These are phyloP conservation scores for Colletotrichum lentis DNA, from an alignment of 2,329 filamentous ascomycete species.

Conservation along the genomic window DNA sequence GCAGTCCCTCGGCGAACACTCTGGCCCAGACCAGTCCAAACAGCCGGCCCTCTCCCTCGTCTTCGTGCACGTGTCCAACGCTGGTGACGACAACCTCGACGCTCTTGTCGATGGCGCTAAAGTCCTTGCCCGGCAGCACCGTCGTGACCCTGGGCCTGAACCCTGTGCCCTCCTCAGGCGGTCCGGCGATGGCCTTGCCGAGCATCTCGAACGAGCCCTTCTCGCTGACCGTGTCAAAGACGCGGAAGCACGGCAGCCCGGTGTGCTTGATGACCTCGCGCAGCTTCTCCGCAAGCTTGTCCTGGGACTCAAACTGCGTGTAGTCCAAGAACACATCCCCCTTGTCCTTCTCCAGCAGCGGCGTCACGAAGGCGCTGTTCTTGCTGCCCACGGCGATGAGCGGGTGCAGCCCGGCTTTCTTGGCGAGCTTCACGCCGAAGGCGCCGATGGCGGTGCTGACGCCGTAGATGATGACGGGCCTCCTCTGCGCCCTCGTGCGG, in stretches of 20 bases:
- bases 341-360: slow-evolving; percentile 20
- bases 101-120: slow-evolving; percentile 22
- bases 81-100: slow-evolving; percentile 31
- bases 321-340: slow-evolving; percentile 39
- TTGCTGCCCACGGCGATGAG: slow-evolving; percentile 66
- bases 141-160: slow-evolving; percentile 36
- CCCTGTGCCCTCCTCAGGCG: slow-evolving; percentile 29
- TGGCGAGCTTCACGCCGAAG: slow-evolving; percentile 64
- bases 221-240: slow-evolving; percentile 38
- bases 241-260: slow-evolving; percentile 29
- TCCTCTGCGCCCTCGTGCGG: slow-evolving; percentile 34
- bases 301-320: slow-evolving; percentile 34
- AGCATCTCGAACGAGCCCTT: slow-evolving; percentile 36
- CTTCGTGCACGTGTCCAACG: slow-evolving; percentile 35
- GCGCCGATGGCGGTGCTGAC: slow-evolving; percentile 62
- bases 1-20: slow-evolving; percentile 35
- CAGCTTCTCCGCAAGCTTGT: slow-evolving; percentile 35
- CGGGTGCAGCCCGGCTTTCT: slow-evolving; percentile 61
- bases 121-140: slow-evolving; percentile 34
- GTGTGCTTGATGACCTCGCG: slow-evolving; percentile 29
- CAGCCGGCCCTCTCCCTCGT: slow-evolving; percentile 29
- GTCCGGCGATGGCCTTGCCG: slow-evolving; percentile 33
- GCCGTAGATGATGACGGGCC: slow-evolving; percentile 56
- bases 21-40: slow-evolving; percentile 35
- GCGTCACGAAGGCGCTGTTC: slow-evolving; percentile 37